Conservation (phyloP, 495 filamentous ascomycete genomes). For the Lepidopterella palustris region DNA sequence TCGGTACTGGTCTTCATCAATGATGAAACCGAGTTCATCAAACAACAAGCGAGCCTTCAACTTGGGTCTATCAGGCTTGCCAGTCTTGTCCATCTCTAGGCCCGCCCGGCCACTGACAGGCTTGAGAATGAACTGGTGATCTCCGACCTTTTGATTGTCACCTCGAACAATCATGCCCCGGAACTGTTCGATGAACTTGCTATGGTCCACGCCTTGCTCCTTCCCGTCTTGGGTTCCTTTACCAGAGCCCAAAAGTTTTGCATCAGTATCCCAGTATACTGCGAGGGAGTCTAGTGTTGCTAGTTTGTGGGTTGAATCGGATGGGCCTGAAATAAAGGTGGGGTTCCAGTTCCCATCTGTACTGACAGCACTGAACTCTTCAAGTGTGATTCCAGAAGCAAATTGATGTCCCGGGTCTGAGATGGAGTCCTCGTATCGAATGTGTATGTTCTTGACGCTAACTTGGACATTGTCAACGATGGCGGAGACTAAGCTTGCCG, state of each 20-base stretch:
- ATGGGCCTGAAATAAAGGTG: conserved; percentile 84
- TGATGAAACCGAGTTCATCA: conserved; percentile 89
- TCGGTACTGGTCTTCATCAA: conserved; percentile 95
- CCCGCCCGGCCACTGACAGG: conserved; percentile 90
- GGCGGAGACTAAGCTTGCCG: conserved; percentile 85
- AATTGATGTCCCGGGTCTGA: conserved; percentile 93
- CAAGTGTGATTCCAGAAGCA: conserved; percentile 79
- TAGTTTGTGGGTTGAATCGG: conserved; percentile 79
- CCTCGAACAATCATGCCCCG: conserved; percentile 66
- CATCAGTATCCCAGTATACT: conserved; percentile 96
- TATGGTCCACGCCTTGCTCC: conserved; percentile 59
- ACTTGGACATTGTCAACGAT: conserved; percentile 98
- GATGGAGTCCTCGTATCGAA: conserved; percentile 96
- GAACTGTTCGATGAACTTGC: conserved; percentile 68
- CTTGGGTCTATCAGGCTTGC: conserved; percentile 69
- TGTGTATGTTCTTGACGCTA: conserved; percentile 93
- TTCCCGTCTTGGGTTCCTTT: conserved; percentile 53
- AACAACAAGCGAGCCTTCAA: conserved; percentile 88
- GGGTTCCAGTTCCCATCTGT: conserved; percentile 91
- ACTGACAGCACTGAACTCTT: conserved; percentile 93
- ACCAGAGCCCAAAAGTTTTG: conserved; percentile 70
- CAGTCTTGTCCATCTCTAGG: conserved; percentile 87
- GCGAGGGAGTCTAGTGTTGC: conserved; percentile 81
- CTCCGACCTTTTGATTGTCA: conserved; percentile 43
- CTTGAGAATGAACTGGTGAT: conserved; percentile 90